Evolutionary conservation across 2,329 filamentous ascomycete species (phyloP), one percentile per base, ranked within the genome.

Genomic region (Botrytis pseudocinerea): DNA sequence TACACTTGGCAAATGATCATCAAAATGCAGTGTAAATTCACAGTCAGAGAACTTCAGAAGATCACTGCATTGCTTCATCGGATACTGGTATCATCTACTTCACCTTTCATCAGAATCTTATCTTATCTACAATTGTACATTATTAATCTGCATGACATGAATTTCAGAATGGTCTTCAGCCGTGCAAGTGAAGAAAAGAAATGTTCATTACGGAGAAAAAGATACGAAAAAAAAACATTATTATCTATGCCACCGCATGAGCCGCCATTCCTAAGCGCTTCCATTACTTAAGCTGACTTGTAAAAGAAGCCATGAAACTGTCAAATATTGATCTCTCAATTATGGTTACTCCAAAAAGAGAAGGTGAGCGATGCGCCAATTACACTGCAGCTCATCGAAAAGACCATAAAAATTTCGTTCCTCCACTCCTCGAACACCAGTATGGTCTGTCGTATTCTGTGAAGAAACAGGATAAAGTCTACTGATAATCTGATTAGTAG

Each of bases 311-410:
- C 51, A 9, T 28, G 14, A 32, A 8, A 3, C 0, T 18, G 12
- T 8, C 51, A 57, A 9, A 28, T 9, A 32, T 57, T 3, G n/a
- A 54, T n/a, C 6, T 28, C 14, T 18, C 6, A 2, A 18, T 14
- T 28, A 57, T 8, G n/a, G 2, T 4, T 18, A 3, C 6, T 2
- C 14, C n/a, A 1, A 18, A 28, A 3, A 4, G 7, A 1, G 3
- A 32, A 57, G n/a, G 2, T 28, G 51, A 9, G n/a, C 18, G 0
- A 57, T 8, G 12, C 7, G 51, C n/a, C 51, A 57, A 57, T 4
- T 1, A 57, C n/a, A 28, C 51, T 8, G n/a, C n/a, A 57, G 51
- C 51, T 28, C 4, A 18, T 57, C 2, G 14, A 28, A 8, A 28
- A 57, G 2, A 57, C 28, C 14, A 28, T 7, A 57, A 28, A 46